phyloP scores from a whole-genome alignment of 2,329 filamentous ascomycete genomes.

The Aspergillus sp. region DNA sequence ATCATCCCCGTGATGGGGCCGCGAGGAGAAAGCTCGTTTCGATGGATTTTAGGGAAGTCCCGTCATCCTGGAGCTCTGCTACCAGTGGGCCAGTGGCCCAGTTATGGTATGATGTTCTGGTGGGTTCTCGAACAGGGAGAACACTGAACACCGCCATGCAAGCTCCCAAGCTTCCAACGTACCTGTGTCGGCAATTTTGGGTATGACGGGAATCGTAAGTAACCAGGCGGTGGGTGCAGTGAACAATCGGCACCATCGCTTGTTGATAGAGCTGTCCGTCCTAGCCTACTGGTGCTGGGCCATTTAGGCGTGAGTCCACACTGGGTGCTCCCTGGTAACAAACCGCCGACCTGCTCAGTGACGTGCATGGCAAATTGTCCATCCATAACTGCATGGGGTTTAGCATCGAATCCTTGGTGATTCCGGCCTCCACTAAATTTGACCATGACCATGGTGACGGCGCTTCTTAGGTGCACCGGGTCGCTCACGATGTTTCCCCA shows the following conservation, averaged over 20 bases:
- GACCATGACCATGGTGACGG: slow-evolving; percentile 23
- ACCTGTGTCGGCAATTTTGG: slow-evolving; percentile 6
- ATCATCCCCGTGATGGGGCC: slow-evolving; percentile 1
- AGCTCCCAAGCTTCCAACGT: neutral
- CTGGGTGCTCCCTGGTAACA: neutral
- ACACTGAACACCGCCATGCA: neutral
- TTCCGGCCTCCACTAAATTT: slow-evolving; percentile 15
- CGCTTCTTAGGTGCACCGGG: slow-evolving; percentile 14
- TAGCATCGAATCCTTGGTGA: slow-evolving; percentile 9
- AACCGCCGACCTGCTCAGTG: slow-evolving; percentile 4
- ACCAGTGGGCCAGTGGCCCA: neutral
- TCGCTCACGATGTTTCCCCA: slow-evolving; percentile 19
- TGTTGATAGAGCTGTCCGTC: neutral
- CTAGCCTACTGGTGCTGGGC: neutral
- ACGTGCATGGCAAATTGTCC: slow-evolving; percentile 11
- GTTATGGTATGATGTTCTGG: slow-evolving; percentile 7
- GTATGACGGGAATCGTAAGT: slow-evolving; percentile 7
- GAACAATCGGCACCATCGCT: neutral
- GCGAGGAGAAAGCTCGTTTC: neutral
- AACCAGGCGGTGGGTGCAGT: neutral
- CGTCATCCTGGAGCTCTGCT: neutral
- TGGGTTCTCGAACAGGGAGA: neutral
- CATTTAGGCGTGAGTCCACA: neutral
- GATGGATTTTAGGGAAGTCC: neutral
- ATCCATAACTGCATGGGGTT: slow-evolving; percentile 6